Evolutionary conservation across 345 rosid species (phyloP).

Genomic region (Ricinus communis): DNA sequence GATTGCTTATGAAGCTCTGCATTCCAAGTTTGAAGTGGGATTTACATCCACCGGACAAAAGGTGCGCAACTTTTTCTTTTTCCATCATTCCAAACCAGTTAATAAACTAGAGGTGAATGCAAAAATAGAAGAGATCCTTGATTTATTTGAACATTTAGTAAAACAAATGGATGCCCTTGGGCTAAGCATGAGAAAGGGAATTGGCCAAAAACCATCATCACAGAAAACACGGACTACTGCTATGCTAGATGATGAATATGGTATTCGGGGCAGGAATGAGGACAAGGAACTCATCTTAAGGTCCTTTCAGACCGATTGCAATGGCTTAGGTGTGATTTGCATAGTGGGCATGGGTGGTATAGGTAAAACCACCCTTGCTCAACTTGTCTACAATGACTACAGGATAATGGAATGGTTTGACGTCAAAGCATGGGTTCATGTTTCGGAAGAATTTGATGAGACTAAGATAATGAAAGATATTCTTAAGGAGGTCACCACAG

Average conservation of each 20-base stretch:
- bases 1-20: constrained; percentile 10
- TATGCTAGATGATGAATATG: too few species aligned
- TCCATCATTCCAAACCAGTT: neutral
- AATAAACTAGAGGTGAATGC: too few species aligned
- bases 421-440: neutral
- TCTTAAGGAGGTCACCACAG: neutral
- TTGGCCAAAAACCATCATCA: too few species aligned
- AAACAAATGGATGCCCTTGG: too few species aligned
- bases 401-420: neutral
- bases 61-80: neutral
- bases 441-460: neutral
- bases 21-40: neutral
- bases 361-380: neutral
- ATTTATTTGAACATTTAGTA: too few species aligned
- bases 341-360: neutral
- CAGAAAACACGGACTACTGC: too few species aligned
- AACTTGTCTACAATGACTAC: neutral
- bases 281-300: too few species aligned
- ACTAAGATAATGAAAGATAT: neutral
- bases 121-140: too few species aligned
- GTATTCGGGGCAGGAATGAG: too few species aligned
- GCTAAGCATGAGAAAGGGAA: too few species aligned
- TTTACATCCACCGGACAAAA: neutral
- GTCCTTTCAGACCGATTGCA: too few species aligned
- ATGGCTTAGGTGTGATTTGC: neutral